Conservation (phyloP, 73 alveolate genomes). For the Paraurostyla sp. region DNA sequence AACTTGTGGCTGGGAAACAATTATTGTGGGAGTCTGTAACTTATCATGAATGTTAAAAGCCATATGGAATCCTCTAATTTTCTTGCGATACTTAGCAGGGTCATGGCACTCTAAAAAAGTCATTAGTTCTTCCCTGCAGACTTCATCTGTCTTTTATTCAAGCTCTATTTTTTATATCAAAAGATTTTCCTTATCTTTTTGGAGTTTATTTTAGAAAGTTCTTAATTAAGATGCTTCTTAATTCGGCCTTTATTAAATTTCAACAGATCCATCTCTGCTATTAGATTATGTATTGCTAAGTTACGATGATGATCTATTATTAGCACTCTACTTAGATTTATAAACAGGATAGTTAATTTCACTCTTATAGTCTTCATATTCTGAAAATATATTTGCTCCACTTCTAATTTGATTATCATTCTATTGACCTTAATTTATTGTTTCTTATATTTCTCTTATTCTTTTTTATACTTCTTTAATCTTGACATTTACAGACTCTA, state of each 20-base stretch:
- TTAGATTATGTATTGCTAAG: too few species aligned
- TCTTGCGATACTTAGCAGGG: slow-evolving; percentile 53
- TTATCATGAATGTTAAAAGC: slow-evolving; percentile 68
- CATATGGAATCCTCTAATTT: slow-evolving; percentile 66
- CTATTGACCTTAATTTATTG: background rate
- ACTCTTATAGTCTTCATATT: too few species aligned
- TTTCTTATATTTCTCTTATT: background rate
- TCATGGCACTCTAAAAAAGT: slow-evolving; percentile 66
- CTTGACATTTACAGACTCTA: slow-evolving; percentile 45
- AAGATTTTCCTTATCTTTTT: background rate
- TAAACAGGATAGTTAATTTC: too few species aligned
- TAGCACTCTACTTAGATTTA: too few species aligned
- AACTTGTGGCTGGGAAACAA: background rate
- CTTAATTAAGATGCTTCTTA: background rate
- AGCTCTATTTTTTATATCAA: slow-evolving; percentile 8
- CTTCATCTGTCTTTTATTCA: slow-evolving; percentile 45
- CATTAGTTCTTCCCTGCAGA: slow-evolving; percentile 29
- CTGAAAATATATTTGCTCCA: too few species aligned
- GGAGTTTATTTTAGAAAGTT: too few species aligned
- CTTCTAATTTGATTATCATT: background rate
- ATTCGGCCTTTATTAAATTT: too few species aligned
- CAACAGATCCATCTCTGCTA: too few species aligned
- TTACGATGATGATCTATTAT: too few species aligned
- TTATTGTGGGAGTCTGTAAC: background rate
- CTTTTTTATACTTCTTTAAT: background rate